A percentile compares a stretch with the other conserved stretches of the same genome.
These are phyloP conservation scores for Skeletonema menzelii DNA, from an alignment of 108 stramenopile genomes.

Conservation along the genomic window DNA sequence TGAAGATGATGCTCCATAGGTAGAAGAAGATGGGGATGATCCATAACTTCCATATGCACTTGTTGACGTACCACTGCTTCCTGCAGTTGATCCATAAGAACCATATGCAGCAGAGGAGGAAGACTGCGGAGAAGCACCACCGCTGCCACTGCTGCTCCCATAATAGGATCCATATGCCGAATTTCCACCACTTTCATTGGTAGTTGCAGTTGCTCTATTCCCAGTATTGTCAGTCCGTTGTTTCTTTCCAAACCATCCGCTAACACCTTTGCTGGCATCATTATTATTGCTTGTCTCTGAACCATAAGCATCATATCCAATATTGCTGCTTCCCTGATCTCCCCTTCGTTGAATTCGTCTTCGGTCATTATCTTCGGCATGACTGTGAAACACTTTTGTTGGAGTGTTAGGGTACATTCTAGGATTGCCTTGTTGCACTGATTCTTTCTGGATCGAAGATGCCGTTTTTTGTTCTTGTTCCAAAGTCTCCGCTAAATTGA, in stretches of 20 bases:
- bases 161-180: background rate
- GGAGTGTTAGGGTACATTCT: too few relatives aligned
- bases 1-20: background rate
- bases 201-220: background rate
- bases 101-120: background rate
- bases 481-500: background rate
- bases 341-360: background rate
- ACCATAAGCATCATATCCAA: background rate
- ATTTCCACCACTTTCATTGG: background rate
- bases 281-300: background rate
- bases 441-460: too few relatives aligned
- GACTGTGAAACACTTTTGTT: background rate
- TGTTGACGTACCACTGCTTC: background rate
- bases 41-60: background rate
- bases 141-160: background rate
- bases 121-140: too few relatives aligned
- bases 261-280: background rate
- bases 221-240: background rate
- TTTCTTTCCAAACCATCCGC: background rate
- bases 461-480: background rate
- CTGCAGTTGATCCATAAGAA: background rate
- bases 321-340: background rate
- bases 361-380: background rate
- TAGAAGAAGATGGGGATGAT: background rate
- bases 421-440: too few relatives aligned